A percentile compares a stretch with the other conserved stretches of the same genome.
Evolutionary conservation across 306 rosid genomes (phyloP).

Genomic region (Medicago lupulina): DNA sequence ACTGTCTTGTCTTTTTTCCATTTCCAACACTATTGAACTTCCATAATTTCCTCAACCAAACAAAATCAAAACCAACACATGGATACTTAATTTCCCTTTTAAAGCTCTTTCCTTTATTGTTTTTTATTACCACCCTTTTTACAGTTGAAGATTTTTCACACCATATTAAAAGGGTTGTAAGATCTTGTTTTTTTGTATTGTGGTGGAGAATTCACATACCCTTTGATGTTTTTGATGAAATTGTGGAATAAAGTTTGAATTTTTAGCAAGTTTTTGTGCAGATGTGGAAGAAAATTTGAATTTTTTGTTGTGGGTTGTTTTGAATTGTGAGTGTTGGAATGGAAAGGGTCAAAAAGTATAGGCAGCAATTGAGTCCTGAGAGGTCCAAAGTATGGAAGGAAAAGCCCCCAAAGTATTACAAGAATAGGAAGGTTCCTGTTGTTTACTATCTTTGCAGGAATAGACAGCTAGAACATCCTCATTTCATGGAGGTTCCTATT

Average conservation of each 20-base stretch:
- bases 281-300: background rate
- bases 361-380: constrained; percentile 85
- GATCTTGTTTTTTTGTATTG: background rate
- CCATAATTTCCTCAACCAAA: constrained; percentile 11
- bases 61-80: constrained; percentile 1
- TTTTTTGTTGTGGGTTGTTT: constrained; percentile 1
- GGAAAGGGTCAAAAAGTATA: constrained; percentile 80
- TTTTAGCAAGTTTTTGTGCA: background rate
- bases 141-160: background rate
- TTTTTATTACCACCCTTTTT: background rate
- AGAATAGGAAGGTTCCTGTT: constrained; percentile 80
- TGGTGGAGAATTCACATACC: background rate
- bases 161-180: background rate
- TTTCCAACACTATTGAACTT: background rate
- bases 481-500: constrained; percentile 90
- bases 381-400: constrained; percentile 95
- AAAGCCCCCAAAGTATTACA: constrained; percentile 81
- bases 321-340: constrained; percentile 33
- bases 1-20: constrained; percentile 8
- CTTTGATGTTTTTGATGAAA: background rate
- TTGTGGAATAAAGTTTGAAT: constrained; percentile 2
- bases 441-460: constrained; percentile 86
- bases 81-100: background rate
- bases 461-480: constrained; percentile 93
- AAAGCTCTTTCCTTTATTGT: constrained; percentile 10